Conservation (phyloP, 208 protist species). For the Trypanosoma boissoni region DNA sequence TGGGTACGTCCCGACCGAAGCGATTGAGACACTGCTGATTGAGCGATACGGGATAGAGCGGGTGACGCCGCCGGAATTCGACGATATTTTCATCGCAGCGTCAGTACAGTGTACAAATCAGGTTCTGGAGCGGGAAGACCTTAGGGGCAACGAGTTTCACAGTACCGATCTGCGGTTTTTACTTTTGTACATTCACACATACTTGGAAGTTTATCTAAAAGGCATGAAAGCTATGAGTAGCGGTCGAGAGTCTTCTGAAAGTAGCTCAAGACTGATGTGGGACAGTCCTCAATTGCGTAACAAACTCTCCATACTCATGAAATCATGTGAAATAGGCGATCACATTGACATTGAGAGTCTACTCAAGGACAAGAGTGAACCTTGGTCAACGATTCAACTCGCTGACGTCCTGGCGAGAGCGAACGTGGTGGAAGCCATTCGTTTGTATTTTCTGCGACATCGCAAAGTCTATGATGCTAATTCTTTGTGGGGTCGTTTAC, state of each 20-base stretch:
- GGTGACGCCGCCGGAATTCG: conserved; percentile 9
- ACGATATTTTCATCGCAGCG: conserved; percentile 9
- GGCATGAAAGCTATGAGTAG: conserved; percentile 27
- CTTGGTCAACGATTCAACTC: conserved; percentile 3
- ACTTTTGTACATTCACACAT: conserved; percentile 50
- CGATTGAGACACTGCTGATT: not conserved
- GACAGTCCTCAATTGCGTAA: not conserved
- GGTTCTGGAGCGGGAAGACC: conserved; percentile 32
- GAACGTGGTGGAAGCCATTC: conserved; percentile 1
- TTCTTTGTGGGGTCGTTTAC: conserved; percentile 54
- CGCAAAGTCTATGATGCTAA: not conserved
- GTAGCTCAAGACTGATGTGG: not conserved
- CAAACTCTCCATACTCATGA: no score
- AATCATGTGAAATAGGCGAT: no score
- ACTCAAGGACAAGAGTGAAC: no score
- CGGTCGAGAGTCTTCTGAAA: conserved; percentile 20
- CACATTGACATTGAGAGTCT: not conserved
- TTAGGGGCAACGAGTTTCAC: conserved; percentile 41
- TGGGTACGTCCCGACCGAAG: conserved; percentile 15
- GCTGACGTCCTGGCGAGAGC: conserved; percentile 1
- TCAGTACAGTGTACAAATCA: conserved; percentile 28
- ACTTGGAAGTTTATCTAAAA: conserved; percentile 36
- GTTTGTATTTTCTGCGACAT: not conserved
- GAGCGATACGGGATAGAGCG: conserved; percentile 11
- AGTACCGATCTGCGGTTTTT: conserved; percentile 43